phyloP scores from a whole-genome alignment of 2,329 filamentous ascomycete species.

The Diaporthe aspalathi region DNA sequence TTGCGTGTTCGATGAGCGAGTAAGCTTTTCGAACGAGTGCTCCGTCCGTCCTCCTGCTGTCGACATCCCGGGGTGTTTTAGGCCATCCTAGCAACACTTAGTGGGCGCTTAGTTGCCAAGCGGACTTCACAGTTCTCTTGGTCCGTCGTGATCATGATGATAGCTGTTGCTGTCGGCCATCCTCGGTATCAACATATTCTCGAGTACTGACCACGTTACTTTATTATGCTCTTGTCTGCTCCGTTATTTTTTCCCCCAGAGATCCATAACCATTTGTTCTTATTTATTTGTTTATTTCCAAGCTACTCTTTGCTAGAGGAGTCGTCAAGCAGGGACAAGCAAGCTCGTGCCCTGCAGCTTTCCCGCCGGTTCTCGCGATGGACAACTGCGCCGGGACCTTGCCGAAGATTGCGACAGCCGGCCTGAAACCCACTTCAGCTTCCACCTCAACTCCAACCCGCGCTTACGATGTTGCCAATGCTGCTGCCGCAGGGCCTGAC shows the following conservation, averaged over 20 bases:
- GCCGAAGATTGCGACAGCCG: constrained; percentile 33
- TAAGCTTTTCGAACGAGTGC: no score
- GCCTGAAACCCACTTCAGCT: neutral
- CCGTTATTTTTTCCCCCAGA: neutral
- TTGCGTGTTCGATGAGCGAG: no score
- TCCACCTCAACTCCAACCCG: neutral
- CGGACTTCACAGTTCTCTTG: no score
- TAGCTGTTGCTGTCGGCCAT: no score
- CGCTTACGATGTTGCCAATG: neutral
- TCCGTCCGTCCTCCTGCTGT: no score
- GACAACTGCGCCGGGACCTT: neutral
- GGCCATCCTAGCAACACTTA: no score
- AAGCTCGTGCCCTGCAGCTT: neutral
- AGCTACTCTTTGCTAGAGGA: neutral
- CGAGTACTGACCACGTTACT: no score
- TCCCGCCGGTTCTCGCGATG: constrained; percentile 18
- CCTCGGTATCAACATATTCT: no score
- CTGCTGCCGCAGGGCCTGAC: neutral
- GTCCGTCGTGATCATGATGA: no score
- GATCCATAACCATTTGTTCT: neutral
- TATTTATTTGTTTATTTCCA: neutral
- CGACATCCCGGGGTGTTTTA: no score
- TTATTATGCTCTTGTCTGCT: no score
- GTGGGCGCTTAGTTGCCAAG: no score
- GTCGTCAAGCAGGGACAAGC: neutral